A percentile compares a stretch with the other conserved stretches of the same genome.
Conservation (phyloP, 257 asterid genomes). For the Solanum peruvianum region DNA sequence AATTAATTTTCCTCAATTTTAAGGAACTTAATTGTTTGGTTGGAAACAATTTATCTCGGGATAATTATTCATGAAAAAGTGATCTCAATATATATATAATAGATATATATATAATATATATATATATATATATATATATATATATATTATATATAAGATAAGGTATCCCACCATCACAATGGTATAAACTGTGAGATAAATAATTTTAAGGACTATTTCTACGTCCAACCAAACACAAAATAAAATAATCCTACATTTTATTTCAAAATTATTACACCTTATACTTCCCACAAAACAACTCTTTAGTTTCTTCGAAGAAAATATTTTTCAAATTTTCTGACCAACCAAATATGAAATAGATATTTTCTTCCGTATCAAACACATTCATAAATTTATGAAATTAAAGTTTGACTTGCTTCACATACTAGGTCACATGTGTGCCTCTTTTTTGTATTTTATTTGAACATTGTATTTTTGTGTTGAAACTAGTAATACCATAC, state of each 20-base stretch:
- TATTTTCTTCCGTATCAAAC: not conserved
- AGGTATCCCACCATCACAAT: not conserved
- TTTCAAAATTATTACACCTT: not conserved
- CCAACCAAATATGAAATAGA: not conserved
- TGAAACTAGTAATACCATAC: not conserved
- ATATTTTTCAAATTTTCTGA: not conserved
- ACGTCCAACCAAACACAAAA: not conserved
- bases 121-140: too few relatives aligned
- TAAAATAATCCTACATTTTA: too few relatives aligned
- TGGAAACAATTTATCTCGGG: not conserved
- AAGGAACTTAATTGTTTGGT: not conserved
- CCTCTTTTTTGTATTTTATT: not conserved
- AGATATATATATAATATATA: too few relatives aligned
- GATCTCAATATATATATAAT: not conserved
- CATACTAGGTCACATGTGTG: not conserved
- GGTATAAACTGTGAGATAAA: not conserved
- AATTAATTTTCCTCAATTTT: not conserved
- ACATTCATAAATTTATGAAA: not conserved
- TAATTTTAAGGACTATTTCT: not conserved
- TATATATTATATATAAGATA: not conserved
- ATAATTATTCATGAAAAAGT: too few relatives aligned
- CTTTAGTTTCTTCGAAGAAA: too few relatives aligned
- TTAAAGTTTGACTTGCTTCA: not conserved
- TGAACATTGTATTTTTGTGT: not conserved
- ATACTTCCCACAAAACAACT: not conserved